Base-by-base conservation (phyloP, 495 filamentous ascomycete genomes). In the Staphylotrichum longicolle region DNA sequence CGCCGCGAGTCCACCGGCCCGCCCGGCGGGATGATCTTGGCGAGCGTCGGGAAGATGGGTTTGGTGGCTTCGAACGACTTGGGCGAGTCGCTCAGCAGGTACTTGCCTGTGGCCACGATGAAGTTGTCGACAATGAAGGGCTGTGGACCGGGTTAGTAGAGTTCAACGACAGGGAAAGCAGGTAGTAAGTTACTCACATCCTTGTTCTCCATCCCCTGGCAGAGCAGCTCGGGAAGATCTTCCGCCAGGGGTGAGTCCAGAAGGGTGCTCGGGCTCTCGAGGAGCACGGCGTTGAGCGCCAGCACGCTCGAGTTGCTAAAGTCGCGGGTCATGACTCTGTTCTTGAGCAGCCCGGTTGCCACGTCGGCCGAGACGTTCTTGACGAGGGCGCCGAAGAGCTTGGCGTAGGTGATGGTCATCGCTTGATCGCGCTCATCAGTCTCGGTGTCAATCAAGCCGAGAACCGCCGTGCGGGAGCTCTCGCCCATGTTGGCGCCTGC, bases 41-140 rank as follows among this genome's bases (percentile, higher is more conserved):
- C 83, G 34, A 98, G 77, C 0, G 87, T 82, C 63, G 91, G 83
- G 71, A 98, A 89, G 44, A 98, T 81, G 11, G 83, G 76, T 71
- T 93, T 94, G 61, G 83, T 87, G 27, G 82, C 79, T 66, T 96
- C 91, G 60, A 82, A 90, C 7, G 74, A 66, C 66, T 86, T 89
- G 54, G 76, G 73, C 3, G 75, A 70, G 35, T 88, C 82, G 3
- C 83, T 80, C 48, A 98, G 82, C 9, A 98, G 82, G 72, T 89
- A 96, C 75, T 98, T 98, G 63, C 94, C 95, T n/a, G 93, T 89
- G 37, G 94, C 95, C 41, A 97, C 82, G 56, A 97, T 90, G 64
- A 83, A 88, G 74, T 96, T 96, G 68, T 97, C 91, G 52, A 91
- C 84, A 58, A 96, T 83, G 72, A 89, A 93, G 49, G 89, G 80